Evolutionary conservation across 1,284 basidiomycete genomes (phyloP).

Genomic region (Sporisorium exsertum): DNA sequence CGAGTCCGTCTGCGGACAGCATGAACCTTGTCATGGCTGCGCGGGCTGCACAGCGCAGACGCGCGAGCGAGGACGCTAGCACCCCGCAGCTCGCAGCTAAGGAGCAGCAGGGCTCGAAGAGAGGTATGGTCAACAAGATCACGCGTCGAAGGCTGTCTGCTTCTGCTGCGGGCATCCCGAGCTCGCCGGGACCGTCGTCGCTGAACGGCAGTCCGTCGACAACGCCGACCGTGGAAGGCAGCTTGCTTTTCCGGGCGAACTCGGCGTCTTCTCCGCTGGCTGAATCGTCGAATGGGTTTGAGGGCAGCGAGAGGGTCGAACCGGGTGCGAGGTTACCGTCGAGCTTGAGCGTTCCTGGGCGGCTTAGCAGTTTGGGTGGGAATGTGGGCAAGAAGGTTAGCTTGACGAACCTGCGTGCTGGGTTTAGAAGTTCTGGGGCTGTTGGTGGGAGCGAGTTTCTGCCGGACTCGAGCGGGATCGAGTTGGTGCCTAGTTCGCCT

Average conservation of each 20-base stretch:
- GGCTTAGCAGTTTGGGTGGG: constrained; percentile 39
- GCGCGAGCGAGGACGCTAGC: constrained; percentile 28
- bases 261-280: constrained; percentile 1
- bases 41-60: constrained; percentile 26
- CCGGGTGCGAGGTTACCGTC: background rate
- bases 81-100: background rate
- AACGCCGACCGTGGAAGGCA: background rate
- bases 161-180: constrained; percentile 3
- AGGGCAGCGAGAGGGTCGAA: constrained; percentile 1
- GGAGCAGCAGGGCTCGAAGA: background rate
- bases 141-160: constrained; percentile 24
- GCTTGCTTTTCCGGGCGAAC: background rate
- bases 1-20: constrained; percentile 13
- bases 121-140: constrained; percentile 14
- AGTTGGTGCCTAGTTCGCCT: constrained; percentile 27
- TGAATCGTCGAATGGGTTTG: background rate
- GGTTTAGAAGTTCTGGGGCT: constrained; percentile 17
- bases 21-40: constrained; percentile 21
- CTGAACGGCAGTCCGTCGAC: background rate
- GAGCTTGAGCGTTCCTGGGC: constrained; percentile 23
- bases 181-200: constrained; percentile 6
- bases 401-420: constrained; percentile 24
- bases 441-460: constrained; percentile 20
- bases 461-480: constrained; percentile 15
- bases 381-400: constrained; percentile 33